Base-by-base conservation (phyloP, 2,329 filamentous ascomycete species). In the Mollisiaceae sp. region DNA sequence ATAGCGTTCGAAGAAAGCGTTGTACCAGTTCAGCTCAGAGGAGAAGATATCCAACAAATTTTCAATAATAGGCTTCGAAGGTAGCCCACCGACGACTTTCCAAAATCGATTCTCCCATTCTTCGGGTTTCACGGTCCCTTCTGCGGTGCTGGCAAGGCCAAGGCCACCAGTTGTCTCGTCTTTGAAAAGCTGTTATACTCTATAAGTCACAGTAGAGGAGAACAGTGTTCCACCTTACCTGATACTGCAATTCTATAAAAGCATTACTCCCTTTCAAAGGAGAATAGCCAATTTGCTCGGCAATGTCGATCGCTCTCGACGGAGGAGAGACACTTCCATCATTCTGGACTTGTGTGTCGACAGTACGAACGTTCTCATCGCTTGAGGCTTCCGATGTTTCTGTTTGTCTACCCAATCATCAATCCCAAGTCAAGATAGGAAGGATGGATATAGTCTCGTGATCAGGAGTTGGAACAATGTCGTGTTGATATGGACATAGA, bases 401-500 rank as follows among this genome's bases (percentile, higher is more conserved):
- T 18, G 11, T 55, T 55, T 6, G 22, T 55, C 52, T 20, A 11
- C 52, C 8, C 1, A 36, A 22, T 27, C 6, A 20, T 32, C 15
- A 32, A 32, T 27, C 20, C 6, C 3, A 50, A 55, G 20, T 20
- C 24, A 20, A 36, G 27, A 55, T 18, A 55, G 2, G 8, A 55
- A 18, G 8, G 20, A 36, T 8, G 14, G 50, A 32, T 2, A 12
- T 15, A 24, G 52, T 36, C 52, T 22, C 24, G 35, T 55, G 52
- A n/a, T 18, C n/a, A 24, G 12, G 20, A 55, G 24, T 18, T 18
- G 52, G 24, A 9, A 52, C 8, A 50, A 52, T 15, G 60, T 57
- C 43, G 45, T 20, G n/a, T 67, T 63, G 36, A 63, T 81, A 73
- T 87, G 85, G 87, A 87, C 24, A 77, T 77, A 70, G 85, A 43